These are phyloP conservation scores for Ceratocystis cacaofunesta DNA, from an alignment of 2,329 filamentous ascomycete genomes.

Conservation along the genomic window DNA sequence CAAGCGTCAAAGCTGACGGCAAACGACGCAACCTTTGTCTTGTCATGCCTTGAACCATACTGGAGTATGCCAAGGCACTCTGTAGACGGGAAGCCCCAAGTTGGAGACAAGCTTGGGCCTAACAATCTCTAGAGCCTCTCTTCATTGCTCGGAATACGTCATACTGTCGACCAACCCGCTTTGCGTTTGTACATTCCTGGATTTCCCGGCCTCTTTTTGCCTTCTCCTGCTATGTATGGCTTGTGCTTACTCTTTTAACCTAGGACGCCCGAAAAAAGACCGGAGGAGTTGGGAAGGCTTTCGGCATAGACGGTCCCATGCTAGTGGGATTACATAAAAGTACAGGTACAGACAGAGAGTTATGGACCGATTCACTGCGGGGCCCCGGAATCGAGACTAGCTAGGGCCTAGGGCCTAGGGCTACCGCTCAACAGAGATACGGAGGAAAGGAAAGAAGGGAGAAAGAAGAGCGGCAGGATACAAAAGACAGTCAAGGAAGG, in stretches of 20 bases:
- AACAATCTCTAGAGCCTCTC: neutral
- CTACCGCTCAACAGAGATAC: neutral
- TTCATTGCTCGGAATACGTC: neutral
- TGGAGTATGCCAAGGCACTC: neutral
- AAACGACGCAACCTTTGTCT: neutral
- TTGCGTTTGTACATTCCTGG: neutral
- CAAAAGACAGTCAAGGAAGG: neutral
- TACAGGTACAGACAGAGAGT: neutral
- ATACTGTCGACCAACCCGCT: neutral
- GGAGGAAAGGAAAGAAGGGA: neutral
- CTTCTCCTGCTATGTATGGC: neutral
- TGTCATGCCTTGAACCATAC: neutral
- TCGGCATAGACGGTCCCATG: neutral
- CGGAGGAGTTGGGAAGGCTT: neutral
- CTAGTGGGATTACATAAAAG: neutral
- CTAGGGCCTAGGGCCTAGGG: neutral
- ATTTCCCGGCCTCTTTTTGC: neutral
- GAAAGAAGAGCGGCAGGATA: neutral
- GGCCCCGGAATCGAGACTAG: neutral
- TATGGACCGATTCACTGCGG: neutral
- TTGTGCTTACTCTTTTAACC: neutral
- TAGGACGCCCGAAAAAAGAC: slow-evolving; percentile 5
- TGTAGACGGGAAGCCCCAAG: neutral
- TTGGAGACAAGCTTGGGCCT: slow-evolving; percentile 3
- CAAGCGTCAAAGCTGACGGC: neutral